Conservation (phyloP, 805 yeast species). For the Isabelozyma gotoi region DNA sequence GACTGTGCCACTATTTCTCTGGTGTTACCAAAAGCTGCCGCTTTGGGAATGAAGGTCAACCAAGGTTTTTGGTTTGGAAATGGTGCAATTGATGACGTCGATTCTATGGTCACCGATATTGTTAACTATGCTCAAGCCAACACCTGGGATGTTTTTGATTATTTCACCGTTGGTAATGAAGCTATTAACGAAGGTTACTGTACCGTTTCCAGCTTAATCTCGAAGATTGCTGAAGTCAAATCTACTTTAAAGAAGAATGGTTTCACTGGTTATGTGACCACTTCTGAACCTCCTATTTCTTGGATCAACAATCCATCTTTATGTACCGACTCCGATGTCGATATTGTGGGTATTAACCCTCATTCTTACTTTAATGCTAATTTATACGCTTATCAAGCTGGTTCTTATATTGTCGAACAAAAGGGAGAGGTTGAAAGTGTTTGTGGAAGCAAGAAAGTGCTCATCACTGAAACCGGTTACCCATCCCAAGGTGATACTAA, state of each 20-base stretch:
- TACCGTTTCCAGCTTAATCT: conserved; percentile 59
- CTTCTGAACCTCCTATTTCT: conserved; percentile 87
- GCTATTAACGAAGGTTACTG: conserved; percentile 67
- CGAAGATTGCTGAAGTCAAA: conserved; percentile 67
- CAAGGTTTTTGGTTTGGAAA: conserved; percentile 84
- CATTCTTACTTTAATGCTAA: conserved; percentile 78
- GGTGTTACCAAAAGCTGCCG: conserved; percentile 58
- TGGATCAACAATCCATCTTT: conserved; percentile 62
- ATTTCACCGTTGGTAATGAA: conserved; percentile 85
- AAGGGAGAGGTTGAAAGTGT: conserved; percentile 48
- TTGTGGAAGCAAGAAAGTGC: conserved; percentile 57
- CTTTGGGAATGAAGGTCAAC: conserved; percentile 67
- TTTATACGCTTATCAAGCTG: conserved; percentile 66
- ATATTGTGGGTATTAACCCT: conserved; percentile 82
- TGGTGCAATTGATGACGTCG: conserved; percentile 70
- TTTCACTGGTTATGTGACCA: conserved; percentile 71
- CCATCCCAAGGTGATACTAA: conserved; percentile 72
- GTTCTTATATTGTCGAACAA: conserved; percentile 68
- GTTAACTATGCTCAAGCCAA: conserved; percentile 48
- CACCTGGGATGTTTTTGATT: conserved; percentile 74
- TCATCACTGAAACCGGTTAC: conserved; percentile 86
- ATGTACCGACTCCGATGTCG: conserved; percentile 70
- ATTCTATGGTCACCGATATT: conserved; percentile 52
- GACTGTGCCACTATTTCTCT: conserved; percentile 74
- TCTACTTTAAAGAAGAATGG: conserved; percentile 62